A percentile compares a stretch with the other conserved stretches of the same genome.
phyloP scores from a whole-genome alignment of 2,329 filamentous ascomycete species.

The Emmonsia crescens region DNA sequence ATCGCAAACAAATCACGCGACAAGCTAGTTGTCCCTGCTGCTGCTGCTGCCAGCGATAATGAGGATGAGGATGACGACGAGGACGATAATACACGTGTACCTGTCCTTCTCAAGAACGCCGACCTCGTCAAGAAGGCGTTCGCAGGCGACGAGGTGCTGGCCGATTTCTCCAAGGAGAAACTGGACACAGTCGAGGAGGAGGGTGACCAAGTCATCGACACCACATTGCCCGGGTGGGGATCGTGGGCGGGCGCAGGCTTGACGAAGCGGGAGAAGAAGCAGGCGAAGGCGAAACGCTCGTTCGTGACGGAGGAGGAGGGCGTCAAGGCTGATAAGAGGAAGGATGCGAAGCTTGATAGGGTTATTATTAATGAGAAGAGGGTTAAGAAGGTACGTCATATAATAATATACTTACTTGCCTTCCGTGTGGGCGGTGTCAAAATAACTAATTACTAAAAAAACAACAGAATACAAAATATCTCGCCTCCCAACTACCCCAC shows the following conservation, averaged over 20 bases:
- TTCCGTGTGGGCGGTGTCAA: neutral
- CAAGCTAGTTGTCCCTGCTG: slow-evolving; percentile 7
- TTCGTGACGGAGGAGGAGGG: slow-evolving; percentile 46
- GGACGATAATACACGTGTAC: slow-evolving; percentile 32
- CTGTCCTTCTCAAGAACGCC: slow-evolving; percentile 40
- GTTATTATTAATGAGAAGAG: slow-evolving; percentile 92
- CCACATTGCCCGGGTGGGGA: slow-evolving; percentile 89
- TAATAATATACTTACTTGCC: neutral
- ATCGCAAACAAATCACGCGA: slow-evolving; percentile 12
- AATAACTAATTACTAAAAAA: slow-evolving; percentile 10
- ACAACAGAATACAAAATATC: slow-evolving; percentile 66
- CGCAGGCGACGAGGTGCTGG: slow-evolving; percentile 73
- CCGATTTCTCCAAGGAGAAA: slow-evolving; percentile 75
- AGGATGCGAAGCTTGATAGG: slow-evolving; percentile 68
- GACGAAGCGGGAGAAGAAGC: slow-evolving; percentile 55
- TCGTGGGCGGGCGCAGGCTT: slow-evolving; percentile 80
- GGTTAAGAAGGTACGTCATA: slow-evolving; percentile 61
- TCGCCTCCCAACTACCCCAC: slow-evolving; percentile 74
- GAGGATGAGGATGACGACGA: slow-evolving; percentile 36
- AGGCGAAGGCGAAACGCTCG: slow-evolving; percentile 40
- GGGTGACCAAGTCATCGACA: slow-evolving; percentile 70
- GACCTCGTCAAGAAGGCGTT: slow-evolving; percentile 74
- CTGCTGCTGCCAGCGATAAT: slow-evolving; percentile 8
- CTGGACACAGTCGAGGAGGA: slow-evolving; percentile 59
- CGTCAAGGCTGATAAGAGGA: slow-evolving; percentile 62